These are phyloP conservation scores for Amylostereum areolatum DNA, from an alignment of 1,284 basidiomycete species.

Conservation along the genomic window DNA sequence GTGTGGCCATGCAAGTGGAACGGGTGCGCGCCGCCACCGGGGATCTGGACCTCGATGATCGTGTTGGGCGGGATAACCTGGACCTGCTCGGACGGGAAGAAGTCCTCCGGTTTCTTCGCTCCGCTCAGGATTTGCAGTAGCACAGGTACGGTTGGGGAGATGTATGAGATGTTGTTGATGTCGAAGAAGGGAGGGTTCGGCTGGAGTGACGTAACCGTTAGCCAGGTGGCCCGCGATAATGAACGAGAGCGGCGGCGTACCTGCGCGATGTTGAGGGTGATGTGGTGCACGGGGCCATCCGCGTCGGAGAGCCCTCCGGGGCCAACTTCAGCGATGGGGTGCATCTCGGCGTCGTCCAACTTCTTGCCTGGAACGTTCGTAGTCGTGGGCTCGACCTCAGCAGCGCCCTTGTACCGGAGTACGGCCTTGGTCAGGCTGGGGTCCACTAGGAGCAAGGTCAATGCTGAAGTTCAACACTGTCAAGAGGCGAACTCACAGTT, in stretches of 20 bases:
- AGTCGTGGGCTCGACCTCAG: background rate
- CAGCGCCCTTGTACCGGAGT: background rate
- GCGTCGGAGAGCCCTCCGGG: slow-evolving; percentile 19
- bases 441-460: background rate
- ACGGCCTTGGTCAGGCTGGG: slow-evolving; percentile 8
- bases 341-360: slow-evolving; percentile 10
- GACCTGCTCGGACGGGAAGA: slow-evolving; percentile 6
- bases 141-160: slow-evolving; percentile 8
- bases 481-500: no score
- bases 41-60: slow-evolving; percentile 10
- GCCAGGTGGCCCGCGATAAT: background rate
- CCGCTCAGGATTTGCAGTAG: slow-evolving; percentile 12
- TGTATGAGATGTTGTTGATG: slow-evolving; percentile 5
- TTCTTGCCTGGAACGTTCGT: no score
- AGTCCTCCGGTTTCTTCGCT: slow-evolving; percentile 1
- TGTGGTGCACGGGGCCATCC: slow-evolving; percentile 9
- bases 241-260: background rate
- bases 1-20: slow-evolving; percentile 11
- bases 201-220: slow-evolving; percentile 8
- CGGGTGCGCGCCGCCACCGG: slow-evolving; percentile 1
- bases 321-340: slow-evolving; percentile 26
- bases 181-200: background rate
- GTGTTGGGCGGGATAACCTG: slow-evolving; percentile 7
- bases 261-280: slow-evolving; percentile 7
- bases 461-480: background rate